Evolutionary conservation across 169 alveolate genomes (phyloP).

Genomic region (Plasmodium billcollinsi): DNA sequence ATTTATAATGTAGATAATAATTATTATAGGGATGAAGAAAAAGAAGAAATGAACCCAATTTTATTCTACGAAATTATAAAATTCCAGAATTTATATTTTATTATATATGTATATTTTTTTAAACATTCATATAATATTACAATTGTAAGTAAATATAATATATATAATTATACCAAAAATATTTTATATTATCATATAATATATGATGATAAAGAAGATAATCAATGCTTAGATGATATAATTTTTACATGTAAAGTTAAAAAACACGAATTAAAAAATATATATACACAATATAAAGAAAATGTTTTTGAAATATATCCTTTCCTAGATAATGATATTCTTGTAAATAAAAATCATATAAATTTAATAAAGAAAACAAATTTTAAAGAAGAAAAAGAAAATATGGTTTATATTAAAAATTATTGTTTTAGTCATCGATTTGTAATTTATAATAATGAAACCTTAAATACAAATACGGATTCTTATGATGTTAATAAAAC

Average conservation of each 20-base stretch:
- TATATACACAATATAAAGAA: slow-evolving; percentile 7
- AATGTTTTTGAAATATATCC: slow-evolving; percentile 16
- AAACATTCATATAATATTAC: slow-evolving; percentile 16
- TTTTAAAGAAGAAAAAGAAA: slow-evolving; percentile 7
- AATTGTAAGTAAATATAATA: slow-evolving; percentile 29
- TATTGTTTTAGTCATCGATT: slow-evolving; percentile 58
- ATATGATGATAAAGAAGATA: slow-evolving; percentile 20
- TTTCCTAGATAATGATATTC: background rate
- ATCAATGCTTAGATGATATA: slow-evolving; percentile 18
- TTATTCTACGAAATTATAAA: slow-evolving; percentile 27
- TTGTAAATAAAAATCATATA: background rate
- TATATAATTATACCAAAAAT: slow-evolving; percentile 36
- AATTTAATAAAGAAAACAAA: slow-evolving; percentile 9
- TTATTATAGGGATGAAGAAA: background rate
- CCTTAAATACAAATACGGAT: background rate
- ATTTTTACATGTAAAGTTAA: slow-evolving; percentile 12
- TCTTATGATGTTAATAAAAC: slow-evolving; percentile 19
- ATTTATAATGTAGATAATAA: background rate
- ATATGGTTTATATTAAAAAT: slow-evolving; percentile 26
- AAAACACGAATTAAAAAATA: slow-evolving; percentile 35
- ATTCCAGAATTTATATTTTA: slow-evolving; percentile 15
- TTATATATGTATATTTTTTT: slow-evolving; percentile 24
- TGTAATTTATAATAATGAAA: background rate
- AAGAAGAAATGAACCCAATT: background rate
- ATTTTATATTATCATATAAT: slow-evolving; percentile 14